Conservation (phyloP, 345 rosid species). For the Diplotaxis tenuifolia region DNA sequence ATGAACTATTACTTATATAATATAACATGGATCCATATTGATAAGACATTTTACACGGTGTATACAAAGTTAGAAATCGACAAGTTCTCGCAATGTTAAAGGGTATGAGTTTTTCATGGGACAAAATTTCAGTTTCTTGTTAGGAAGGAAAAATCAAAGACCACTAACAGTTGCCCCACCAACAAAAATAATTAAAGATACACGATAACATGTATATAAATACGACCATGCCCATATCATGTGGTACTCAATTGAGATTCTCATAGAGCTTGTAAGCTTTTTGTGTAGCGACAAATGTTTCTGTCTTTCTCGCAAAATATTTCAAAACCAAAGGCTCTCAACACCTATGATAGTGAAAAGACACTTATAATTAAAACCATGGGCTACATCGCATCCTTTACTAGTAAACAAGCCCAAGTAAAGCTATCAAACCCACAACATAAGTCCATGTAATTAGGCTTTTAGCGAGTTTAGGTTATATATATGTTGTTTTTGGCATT, state of each 20-base stretch:
- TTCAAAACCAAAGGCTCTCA: background rate
- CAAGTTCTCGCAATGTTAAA: background rate
- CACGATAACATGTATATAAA: slow-evolving; percentile 14
- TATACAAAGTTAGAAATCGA: background rate
- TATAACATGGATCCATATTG: background rate
- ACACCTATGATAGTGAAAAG: background rate
- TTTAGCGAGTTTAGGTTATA: background rate
- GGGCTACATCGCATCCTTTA: background rate
- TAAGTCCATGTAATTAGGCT: background rate
- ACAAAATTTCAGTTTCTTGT: slow-evolving; percentile 22
- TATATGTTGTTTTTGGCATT: background rate
- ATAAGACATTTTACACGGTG: slow-evolving; percentile 6
- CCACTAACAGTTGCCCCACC: slow-evolving; percentile 14
- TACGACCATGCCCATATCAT: slow-evolving; percentile 11
- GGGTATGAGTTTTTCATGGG: background rate
- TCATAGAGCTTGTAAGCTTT: background rate
- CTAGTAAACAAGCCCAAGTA: background rate
- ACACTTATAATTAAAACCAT: background rate
- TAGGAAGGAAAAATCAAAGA: slow-evolving; percentile 16
- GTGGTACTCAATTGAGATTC: slow-evolving; percentile 9
- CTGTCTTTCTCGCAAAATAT: background rate
- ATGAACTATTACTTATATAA: background rate
- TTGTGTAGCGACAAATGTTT: slow-evolving; percentile 4
- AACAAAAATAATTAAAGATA: background rate
- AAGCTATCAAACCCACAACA: background rate